A percentile compares a stretch with the other conserved stretches of the same genome.
phyloP scores from a whole-genome alignment of 495 filamentous ascomycete genomes.

The Tuber umbilicatum region DNA sequence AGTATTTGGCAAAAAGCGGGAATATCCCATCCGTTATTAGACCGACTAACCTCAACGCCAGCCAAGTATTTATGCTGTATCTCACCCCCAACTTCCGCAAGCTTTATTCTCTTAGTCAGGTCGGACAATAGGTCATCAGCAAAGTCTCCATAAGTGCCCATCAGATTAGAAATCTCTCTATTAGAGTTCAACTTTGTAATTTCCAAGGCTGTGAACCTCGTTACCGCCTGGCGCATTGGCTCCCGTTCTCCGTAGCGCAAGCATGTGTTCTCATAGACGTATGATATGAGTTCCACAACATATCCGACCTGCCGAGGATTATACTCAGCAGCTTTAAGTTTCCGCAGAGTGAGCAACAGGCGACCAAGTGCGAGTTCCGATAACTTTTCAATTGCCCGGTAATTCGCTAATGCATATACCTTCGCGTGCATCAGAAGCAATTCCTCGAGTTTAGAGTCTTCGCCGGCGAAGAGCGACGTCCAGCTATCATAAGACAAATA shows the following conservation, averaged over 20 bases:
- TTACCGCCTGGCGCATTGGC: conserved; percentile 7
- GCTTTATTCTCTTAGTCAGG: conserved; percentile 8
- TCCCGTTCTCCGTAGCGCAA: not conserved
- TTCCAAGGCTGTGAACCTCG: conserved; percentile 12
- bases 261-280: conserved; percentile 18
- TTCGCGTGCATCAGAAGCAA: conserved; percentile 11
- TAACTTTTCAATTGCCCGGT: not conserved
- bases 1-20: not conserved
- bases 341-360: conserved; percentile 6
- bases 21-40: not conserved
- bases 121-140: conserved; percentile 11
- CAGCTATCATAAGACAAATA: not conserved
- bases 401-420: conserved; percentile 19
- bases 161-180: not conserved
- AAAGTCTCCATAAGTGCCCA: conserved; percentile 7
- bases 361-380: conserved; percentile 4
- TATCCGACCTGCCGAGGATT: not conserved
- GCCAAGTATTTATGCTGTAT: not conserved
- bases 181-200: not conserved
- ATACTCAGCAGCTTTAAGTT: not conserved
- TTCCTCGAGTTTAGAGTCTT: not conserved
- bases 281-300: not conserved
- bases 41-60: not conserved
- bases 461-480: not conserved
- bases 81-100: not conserved